Conservation (phyloP, 352 stramenopile genomes). For the Phytophthora megakarya region DNA sequence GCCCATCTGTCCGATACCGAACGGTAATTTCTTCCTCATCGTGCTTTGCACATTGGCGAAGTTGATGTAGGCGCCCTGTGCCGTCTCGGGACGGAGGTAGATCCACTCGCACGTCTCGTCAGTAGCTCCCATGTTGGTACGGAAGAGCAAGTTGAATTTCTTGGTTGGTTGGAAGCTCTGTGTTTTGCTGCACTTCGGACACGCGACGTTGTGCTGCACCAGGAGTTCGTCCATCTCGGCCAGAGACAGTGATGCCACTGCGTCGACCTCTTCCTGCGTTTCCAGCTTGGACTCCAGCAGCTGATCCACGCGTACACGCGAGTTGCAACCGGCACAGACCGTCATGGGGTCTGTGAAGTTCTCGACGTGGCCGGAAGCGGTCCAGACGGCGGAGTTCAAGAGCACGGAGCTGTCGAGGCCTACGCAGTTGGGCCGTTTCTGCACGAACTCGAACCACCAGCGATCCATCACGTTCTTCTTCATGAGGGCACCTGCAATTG, state of each 20-base stretch:
- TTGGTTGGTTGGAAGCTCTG: conserved; percentile 81
- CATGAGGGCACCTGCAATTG: conserved; percentile 82
- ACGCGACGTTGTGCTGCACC: conserved; percentile 48
- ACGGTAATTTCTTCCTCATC: conserved; percentile 93
- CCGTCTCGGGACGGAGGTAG: conserved; percentile 97
- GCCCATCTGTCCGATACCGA: conserved; percentile 97
- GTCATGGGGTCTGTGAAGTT: conserved; percentile 99
- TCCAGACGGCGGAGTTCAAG: conserved; percentile 94
- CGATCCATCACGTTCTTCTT: conserved; percentile 98
- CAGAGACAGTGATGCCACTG: conserved; percentile 56
- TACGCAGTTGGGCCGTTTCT: conserved; percentile 93
- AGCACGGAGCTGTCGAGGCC: conserved; percentile 97
- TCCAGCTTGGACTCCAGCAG: conserved; percentile 60
- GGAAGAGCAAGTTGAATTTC: conserved; percentile 98
- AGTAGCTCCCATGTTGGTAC: conserved; percentile 95
- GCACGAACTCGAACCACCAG: conserved; percentile 97
- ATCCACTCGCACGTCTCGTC: conserved; percentile 88
- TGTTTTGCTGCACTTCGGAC: conserved; percentile 55
- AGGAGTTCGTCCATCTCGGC: conserved; percentile 69
- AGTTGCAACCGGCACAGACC: conserved; percentile 95
- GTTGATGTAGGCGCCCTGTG: conserved; percentile 98
- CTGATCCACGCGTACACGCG: conserved; percentile 75
- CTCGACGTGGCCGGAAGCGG: conserved; percentile 95
- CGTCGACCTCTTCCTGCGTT: conserved; percentile 51
- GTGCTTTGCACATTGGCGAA: conserved; percentile 95